Base-by-base conservation (phyloP, 345 rosid genomes). In the Lepidium didymum region DNA sequence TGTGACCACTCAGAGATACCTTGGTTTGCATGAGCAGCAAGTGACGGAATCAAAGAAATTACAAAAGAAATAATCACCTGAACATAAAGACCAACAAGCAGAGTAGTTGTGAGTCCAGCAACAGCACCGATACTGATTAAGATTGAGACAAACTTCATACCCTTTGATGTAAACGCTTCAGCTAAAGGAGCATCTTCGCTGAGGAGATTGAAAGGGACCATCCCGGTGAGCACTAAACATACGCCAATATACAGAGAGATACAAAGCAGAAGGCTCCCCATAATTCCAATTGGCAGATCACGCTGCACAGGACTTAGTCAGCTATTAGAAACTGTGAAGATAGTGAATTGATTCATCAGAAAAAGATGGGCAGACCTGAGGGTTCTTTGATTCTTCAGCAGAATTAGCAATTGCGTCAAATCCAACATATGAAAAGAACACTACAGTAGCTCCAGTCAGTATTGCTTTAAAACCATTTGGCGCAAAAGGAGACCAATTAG, bases 371-470 rank as follows among this genome's bases (percentile, higher is more conserved):
- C 8, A 61, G 62, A 86, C 96, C 96, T 91, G 97, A 70, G 96
- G 97, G 64, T 68, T 84, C 83, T 83, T 89, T 8, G 97, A 83
- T 73, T 95, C 94, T 87, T 95, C 97, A 57, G 96, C 97, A 38
- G 96, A 84, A 83, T 95, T 89, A 70, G 99, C 96, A 70, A 91
- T 96, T 3, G 93, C 97, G 79, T 95, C 99, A 82, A 91, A 95
- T 55, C 99, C 99, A 78, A 91, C 94, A 67, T 94, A 94, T 21
- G 99, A 90, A 74, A 95, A 95, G 85, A 95, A 91, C 7, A 87
- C 97, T 10, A 89, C 94, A 56, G 94, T 89, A 72, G 97, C 92
- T 58, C 97, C 97, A 25, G 93, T 91, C 23, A 94, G 79, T 54
- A 94, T 62, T 42, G 86, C 83, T 81, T 86, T 84, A 54, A 83